Evolutionary conservation across 306 rosid genomes (phyloP).

Genomic region (Urtica urens): DNA sequence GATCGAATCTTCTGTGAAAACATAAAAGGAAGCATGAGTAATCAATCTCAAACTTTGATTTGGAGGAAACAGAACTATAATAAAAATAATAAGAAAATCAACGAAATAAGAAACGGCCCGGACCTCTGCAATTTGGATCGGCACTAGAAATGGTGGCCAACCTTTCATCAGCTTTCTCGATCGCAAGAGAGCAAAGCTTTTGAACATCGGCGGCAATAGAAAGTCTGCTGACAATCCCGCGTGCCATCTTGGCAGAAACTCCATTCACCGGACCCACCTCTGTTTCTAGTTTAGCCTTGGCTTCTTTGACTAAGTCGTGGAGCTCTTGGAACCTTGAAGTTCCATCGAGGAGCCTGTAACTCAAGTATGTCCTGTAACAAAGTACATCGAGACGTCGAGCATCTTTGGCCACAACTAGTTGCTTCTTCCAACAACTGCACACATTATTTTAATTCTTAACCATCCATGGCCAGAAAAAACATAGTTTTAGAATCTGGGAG

Average conservation of each 20-base stretch:
- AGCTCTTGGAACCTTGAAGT: conserved; percentile 76
- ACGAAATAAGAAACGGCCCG: conserved; percentile 19
- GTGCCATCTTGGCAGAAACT: conserved; percentile 85
- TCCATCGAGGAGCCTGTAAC: conserved; percentile 78
- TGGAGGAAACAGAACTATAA: conserved; percentile 9
- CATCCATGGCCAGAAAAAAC: conserved; percentile 9
- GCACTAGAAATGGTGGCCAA: conserved; percentile 40
- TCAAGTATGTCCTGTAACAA: conserved; percentile 85
- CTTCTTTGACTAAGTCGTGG: conserved; percentile 69
- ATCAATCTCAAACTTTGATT: conserved; percentile 13
- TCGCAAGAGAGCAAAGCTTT: conserved; percentile 80
- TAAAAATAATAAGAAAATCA: conserved; percentile 12
- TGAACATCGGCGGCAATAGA: conserved; percentile 81
- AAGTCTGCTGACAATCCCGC: conserved; percentile 95
- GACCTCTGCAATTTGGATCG: conserved; percentile 69
- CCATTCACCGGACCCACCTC: conserved; percentile 92
- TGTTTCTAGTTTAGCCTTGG: conserved; percentile 72
- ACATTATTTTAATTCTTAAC: conserved; percentile 18
- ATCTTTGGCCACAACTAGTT: conserved; percentile 76
- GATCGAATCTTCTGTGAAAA: conserved; percentile 76
- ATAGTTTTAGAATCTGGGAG: too few species aligned
- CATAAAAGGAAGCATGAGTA: conserved; percentile 15
- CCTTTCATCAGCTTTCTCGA: conserved; percentile 80
- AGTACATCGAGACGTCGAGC: conserved; percentile 91
- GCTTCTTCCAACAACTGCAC: conserved; percentile 94